Conservation (phyloP, 768 basidiomycete genomes). For the Gloeopeniophorella convolvens region DNA sequence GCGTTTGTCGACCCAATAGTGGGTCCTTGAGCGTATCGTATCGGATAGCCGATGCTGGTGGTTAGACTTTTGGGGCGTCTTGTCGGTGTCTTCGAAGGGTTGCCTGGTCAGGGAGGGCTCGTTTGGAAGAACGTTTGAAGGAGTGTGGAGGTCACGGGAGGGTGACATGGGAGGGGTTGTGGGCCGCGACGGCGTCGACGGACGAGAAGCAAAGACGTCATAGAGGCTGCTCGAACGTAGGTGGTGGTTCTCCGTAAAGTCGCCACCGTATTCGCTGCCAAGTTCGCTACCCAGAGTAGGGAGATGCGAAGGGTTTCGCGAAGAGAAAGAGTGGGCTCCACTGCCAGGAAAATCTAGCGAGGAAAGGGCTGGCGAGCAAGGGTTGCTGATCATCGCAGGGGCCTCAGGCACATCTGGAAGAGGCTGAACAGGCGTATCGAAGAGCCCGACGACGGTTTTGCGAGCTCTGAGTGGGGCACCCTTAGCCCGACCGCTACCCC, state of each 20-base stretch:
- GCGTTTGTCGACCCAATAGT: slow-evolving; percentile 52
- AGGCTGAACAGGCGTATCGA: slow-evolving; percentile 34
- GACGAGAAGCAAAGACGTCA: slow-evolving; percentile 31
- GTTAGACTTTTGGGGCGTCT: slow-evolving; percentile 22
- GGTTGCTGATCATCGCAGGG: not conserved
- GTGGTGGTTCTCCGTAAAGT: slow-evolving; percentile 38
- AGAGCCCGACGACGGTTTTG: slow-evolving; percentile 59
- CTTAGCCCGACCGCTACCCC: slow-evolving; percentile 13
- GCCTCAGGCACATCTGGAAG: slow-evolving; percentile 1
- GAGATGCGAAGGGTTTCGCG: slow-evolving; percentile 12
- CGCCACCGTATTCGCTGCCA: slow-evolving; percentile 44
- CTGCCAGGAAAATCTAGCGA: slow-evolving; percentile 12
- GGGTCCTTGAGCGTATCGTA: slow-evolving; percentile 53
- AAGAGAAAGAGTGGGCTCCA: slow-evolving; percentile 4
- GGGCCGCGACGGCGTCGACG: slow-evolving; percentile 23
- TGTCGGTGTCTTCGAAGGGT: slow-evolving; percentile 10
- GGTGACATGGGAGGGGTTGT: slow-evolving; percentile 13
- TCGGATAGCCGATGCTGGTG: slow-evolving; percentile 33
- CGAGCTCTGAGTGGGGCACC: slow-evolving; percentile 27
- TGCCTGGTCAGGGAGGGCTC: slow-evolving; percentile 20
- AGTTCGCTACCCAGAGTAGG: slow-evolving; percentile 54
- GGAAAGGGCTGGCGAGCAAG: slow-evolving; percentile 14
- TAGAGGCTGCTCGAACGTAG: slow-evolving; percentile 51
- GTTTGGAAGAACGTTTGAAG: slow-evolving; percentile 17
- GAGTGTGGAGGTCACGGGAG: not conserved